Conservation (phyloP, 2,329 filamentous ascomycete species). For the Fusarium sp. region DNA sequence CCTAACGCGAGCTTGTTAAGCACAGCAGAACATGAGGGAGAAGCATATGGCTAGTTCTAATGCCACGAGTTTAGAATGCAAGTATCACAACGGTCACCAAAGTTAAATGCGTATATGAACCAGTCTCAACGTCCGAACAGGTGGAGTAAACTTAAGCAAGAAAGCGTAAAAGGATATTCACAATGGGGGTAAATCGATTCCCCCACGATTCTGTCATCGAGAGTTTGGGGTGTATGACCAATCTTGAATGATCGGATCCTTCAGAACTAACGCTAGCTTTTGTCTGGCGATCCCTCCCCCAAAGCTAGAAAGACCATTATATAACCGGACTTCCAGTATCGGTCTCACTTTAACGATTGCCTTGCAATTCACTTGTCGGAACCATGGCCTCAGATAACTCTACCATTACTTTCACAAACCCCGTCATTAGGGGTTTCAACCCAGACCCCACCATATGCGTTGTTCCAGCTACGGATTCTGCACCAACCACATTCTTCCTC, state of each 20-base stretch:
- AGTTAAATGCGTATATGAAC: neutral
- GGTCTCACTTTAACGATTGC: neutral
- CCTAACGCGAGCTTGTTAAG: neutral
- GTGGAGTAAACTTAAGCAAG: neutral
- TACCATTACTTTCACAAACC: constrained; percentile 55
- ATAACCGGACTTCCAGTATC: neutral
- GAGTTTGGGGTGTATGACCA: neutral
- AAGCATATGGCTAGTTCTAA: neutral
- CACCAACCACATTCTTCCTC: constrained; percentile 62
- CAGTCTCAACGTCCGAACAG: neutral
- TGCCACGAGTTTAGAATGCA: neutral
- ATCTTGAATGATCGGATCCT: neutral
- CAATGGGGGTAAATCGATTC: neutral
- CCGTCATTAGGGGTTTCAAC: constrained; percentile 70
- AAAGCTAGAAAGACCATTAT: neutral
- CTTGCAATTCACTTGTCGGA: neutral
- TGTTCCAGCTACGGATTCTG: constrained; percentile 47
- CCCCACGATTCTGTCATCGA: neutral
- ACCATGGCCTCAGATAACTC: constrained; percentile 13
- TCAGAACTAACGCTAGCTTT: neutral
- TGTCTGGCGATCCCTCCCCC: neutral
- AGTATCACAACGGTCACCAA: neutral
- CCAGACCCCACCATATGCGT: constrained; percentile 67
- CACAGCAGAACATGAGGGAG: neutral
- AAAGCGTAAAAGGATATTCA: neutral